A percentile compares a stretch with the other conserved stretches of the same genome.
These are phyloP conservation scores for Pyracantha coccinea DNA, from an alignment of 331 rosid species.

Conservation along the genomic window DNA sequence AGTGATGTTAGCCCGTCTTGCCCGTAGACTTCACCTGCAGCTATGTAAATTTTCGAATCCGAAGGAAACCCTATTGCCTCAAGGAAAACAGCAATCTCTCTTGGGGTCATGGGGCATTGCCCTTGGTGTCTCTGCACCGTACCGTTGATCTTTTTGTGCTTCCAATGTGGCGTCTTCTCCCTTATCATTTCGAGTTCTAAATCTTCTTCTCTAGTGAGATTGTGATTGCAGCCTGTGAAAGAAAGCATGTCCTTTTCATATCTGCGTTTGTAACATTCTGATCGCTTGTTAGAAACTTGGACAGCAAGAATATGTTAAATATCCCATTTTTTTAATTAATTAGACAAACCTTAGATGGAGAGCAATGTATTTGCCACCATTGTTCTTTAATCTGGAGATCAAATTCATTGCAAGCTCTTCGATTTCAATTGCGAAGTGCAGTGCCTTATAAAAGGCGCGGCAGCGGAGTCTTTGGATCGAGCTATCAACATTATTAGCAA, in stretches of 20 bases:
- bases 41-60: conserved; percentile 46
- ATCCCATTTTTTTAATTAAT: neutral
- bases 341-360: conserved; percentile 57
- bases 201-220: conserved; percentile 30
- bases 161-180: conserved; percentile 49
- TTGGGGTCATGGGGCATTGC: conserved; percentile 73
- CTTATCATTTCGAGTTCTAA: conserved; percentile 34
- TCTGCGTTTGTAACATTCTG: conserved; percentile 20
- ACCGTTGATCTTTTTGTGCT: conserved; percentile 43
- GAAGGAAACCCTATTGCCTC: conserved; percentile 57
- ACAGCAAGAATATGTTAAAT: neutral
- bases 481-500: conserved; percentile 43
- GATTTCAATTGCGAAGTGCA: conserved; percentile 33
- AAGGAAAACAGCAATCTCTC: conserved; percentile 56
- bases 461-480: conserved; percentile 49
- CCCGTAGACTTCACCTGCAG: conserved; percentile 49
- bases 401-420: conserved; percentile 48
- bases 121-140: conserved; percentile 33
- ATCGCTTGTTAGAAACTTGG: neutral
- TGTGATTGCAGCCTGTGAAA: conserved; percentile 67
- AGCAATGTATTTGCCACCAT: conserved; percentile 34
- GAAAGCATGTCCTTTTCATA: conserved; percentile 82
- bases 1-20: conserved; percentile 28
- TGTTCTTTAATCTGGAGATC: conserved; percentile 35
- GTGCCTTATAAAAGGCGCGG: conserved; percentile 53